A percentile compares a stretch with the other conserved stretches of the same genome.
These are phyloP conservation scores for Rhizopus microsporus DNA, from an alignment of 371 early-diverging fungal species.

Conservation along the genomic window DNA sequence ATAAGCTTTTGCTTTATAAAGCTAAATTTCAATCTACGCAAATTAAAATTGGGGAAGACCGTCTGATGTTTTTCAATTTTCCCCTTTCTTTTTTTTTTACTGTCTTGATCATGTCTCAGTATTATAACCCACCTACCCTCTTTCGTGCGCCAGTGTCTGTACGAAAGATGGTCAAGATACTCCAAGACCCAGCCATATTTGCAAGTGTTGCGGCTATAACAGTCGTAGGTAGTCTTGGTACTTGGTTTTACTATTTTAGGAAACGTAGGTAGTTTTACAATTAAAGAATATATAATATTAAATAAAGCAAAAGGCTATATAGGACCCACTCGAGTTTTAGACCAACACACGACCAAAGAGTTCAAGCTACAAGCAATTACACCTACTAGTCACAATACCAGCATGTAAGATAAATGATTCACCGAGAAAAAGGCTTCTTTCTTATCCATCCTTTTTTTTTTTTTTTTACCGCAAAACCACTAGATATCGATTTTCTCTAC, in stretches of 20 bases:
- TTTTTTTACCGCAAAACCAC: neutral
- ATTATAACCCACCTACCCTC: constrained; percentile 5
- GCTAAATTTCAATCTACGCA: too few species aligned
- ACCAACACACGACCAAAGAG: constrained; percentile 64
- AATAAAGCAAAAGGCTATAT: constrained; percentile 1
- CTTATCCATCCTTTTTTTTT: neutral
- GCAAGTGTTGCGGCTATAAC: constrained; percentile 12
- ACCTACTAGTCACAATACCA: constrained; percentile 73
- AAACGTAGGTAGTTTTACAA: constrained; percentile 6
- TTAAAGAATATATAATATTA: neutral
- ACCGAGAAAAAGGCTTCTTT: neutral
- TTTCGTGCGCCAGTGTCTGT: constrained; percentile 19
- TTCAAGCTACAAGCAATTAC: constrained; percentile 71
- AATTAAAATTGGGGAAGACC: too few species aligned
- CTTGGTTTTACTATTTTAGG: constrained; percentile 18
- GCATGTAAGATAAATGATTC: constrained; percentile 52
- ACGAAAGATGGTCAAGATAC: constrained; percentile 21
- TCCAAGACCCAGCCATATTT: constrained; percentile 22
- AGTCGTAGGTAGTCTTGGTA: constrained; percentile 9
- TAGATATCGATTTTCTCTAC: constrained; percentile 83
- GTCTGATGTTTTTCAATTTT: too few species aligned
- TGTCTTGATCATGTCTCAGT: constrained; percentile 5
- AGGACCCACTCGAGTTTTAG: constrained; percentile 43
- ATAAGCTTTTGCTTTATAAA: too few species aligned
- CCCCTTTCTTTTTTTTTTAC: neutral